These are phyloP conservation scores for Saturnispora dispora DNA, from an alignment of 805 yeast genomes.

Conservation along the genomic window DNA sequence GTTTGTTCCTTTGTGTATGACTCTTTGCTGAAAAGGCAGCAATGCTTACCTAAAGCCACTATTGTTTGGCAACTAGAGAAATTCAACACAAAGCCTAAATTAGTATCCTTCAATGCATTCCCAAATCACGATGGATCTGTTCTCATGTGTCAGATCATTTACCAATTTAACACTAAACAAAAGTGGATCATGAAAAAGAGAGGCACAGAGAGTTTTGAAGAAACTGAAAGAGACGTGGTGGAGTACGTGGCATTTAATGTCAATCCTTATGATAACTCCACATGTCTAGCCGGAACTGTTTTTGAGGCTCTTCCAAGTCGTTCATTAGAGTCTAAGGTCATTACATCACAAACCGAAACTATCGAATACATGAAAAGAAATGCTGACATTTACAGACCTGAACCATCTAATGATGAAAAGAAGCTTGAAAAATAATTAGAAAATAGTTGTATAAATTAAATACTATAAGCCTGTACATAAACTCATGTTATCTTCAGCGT, in stretches of 20 bases:
- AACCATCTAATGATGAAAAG: constrained; percentile 23
- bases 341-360: constrained; percentile 23
- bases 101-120: constrained; percentile 56
- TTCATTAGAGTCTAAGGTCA: constrained; percentile 22
- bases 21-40: constrained; percentile 43
- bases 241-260: constrained; percentile 56
- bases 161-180: constrained; percentile 56
- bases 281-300: constrained; percentile 54
- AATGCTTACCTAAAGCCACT: constrained; percentile 46
- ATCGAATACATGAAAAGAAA: constrained; percentile 25
- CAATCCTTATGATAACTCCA: constrained; percentile 49
- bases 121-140: constrained; percentile 33
- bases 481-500: constrained; percentile 6
- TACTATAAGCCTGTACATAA: constrained; percentile 7
- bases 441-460: neutral
- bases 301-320: constrained; percentile 48
- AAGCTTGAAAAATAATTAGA: constrained; percentile 9
- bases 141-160: constrained; percentile 41
- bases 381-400: constrained; percentile 32
- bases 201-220: constrained; percentile 36
- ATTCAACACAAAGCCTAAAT: constrained; percentile 62
- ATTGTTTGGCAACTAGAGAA: constrained; percentile 72
- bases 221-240: constrained; percentile 42
- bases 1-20: constrained; percentile 57
- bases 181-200: constrained; percentile 39